Base-by-base conservation (phyloP, 768 basidiomycete genomes). In the Dentipellis sp. region DNA sequence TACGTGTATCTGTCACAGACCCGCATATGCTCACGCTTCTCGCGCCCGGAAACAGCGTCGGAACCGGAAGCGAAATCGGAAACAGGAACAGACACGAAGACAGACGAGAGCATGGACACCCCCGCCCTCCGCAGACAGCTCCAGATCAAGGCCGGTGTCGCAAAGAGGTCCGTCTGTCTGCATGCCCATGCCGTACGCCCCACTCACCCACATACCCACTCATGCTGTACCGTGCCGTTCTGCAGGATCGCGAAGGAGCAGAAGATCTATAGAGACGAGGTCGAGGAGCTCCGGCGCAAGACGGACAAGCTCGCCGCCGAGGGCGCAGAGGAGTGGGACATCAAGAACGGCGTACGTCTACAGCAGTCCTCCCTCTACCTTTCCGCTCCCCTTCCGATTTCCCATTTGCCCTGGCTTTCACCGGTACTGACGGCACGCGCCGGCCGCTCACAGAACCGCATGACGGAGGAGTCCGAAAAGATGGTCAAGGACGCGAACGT, bases 401-500 rank as follows among this genome's bases (percentile, higher is more conserved):
- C 19, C 40, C 14, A 42, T 4, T 42, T 42, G 14, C 14, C 9
- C 40, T 42, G 2, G 40, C 19, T 42, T 4, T 19, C 40, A 2
- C 29, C 3, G 29, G 29, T 29, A 29, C 29, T 29, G 29, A 29
- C 29, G 29, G 29, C 29, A 29, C 29, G 29, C 29, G 6, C 29
- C 29, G 14, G 40, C 40, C 48, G 21, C 48, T 10, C 21, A 23
- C 48, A 23, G 48, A 50, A 22, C 17, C 19, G 19, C 14, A 50
- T 50, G 73, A 70, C 83, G 51, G 84, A 87, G 56, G 91, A 93
- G 73, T 83, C 84, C 37, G 71, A 80, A 59, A 88, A 81, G 76
- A 90, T 92, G 89, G 78, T 92, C 57, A 69, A 71, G 52, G 88
- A 92, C 66, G 76, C 83, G 29, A 72, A 74, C 55, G 75, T 67